A percentile compares a stretch with the other conserved stretches of the same genome.
Conservation (phyloP, 768 basidiomycete species). For the Psilocybe tampanensis region DNA sequence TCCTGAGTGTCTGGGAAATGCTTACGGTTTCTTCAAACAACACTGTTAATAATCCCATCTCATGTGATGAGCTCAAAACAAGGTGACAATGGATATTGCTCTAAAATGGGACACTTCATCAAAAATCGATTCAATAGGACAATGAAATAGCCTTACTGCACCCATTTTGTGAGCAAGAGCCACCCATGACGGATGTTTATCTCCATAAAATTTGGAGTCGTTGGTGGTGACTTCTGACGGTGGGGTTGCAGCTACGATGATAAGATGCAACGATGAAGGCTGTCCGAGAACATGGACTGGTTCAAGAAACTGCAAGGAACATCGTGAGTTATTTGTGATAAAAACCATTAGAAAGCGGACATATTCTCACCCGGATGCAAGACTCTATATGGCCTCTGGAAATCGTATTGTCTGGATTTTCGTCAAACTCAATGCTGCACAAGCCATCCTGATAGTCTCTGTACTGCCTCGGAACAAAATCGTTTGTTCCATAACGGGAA, state of each 20-base stretch:
- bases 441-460: conserved; percentile 38
- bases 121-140: conserved; percentile 7
- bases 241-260: conserved; percentile 55
- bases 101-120: conserved; percentile 34
- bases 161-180: conserved; percentile 44
- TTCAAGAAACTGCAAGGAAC: conserved; percentile 33
- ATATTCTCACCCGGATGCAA: conserved; percentile 44
- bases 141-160: conserved; percentile 36
- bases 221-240: conserved; percentile 37
- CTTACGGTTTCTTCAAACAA: conserved; percentile 52
- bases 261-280: conserved; percentile 47
- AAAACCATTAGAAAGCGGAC: too few relatives aligned
- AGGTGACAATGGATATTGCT: conserved; percentile 60
- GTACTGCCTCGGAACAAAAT: conserved; percentile 41
- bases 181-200: conserved; percentile 40
- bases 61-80: conserved; percentile 48
- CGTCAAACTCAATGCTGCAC: conserved; percentile 44
- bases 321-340: background rate
- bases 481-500: conserved; percentile 33
- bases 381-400: conserved; percentile 43
- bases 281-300: conserved; percentile 30
- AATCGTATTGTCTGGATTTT: conserved; percentile 44
- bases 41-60: conserved; percentile 46
- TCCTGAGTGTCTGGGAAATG: background rate
- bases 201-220: conserved; percentile 2